Percentiles rank a stretch among this genome's conserved stretches.
Conservation (phyloP, 257 asterid species). For the Paraleonurus japonicus region DNA sequence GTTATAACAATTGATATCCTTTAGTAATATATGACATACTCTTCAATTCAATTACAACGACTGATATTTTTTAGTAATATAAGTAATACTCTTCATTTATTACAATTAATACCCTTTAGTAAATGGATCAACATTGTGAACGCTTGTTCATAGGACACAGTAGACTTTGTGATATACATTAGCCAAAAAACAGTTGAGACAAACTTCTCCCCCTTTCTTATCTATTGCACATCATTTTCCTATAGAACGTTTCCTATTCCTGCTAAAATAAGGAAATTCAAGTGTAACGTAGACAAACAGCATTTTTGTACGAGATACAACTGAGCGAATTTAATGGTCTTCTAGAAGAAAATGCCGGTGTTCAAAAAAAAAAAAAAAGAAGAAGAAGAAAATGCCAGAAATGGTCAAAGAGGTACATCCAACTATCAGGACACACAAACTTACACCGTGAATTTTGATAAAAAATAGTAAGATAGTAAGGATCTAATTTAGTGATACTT, state of each 20-base stretch:
- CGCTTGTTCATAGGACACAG: too few species aligned
- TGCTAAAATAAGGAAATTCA: not conserved
- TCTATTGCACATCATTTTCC: not conserved
- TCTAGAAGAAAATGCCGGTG: too few species aligned
- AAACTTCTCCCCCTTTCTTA: not conserved
- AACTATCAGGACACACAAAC: constrained; percentile 1
- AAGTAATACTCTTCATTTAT: too few species aligned
- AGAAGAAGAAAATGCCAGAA: not conserved
- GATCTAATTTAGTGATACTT: not conserved
- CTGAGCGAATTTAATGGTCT: not conserved
- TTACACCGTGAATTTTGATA: not conserved
- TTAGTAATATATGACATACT: too few species aligned
- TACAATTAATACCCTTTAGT: too few species aligned
- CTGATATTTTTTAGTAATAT: too few species aligned
- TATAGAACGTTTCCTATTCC: not conserved
- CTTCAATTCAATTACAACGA: too few species aligned
- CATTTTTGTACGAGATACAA: not conserved
- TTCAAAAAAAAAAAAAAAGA: too few species aligned
- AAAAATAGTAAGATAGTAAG: not conserved
- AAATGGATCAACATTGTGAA: too few species aligned
- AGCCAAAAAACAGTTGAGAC: not conserved
- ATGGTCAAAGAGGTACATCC: not conserved
- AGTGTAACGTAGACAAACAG: not conserved
- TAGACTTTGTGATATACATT: too few species aligned
- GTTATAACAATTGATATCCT: too few species aligned